Conservation (phyloP, 257 asterid species). For the Linderniella brevidens region DNA sequence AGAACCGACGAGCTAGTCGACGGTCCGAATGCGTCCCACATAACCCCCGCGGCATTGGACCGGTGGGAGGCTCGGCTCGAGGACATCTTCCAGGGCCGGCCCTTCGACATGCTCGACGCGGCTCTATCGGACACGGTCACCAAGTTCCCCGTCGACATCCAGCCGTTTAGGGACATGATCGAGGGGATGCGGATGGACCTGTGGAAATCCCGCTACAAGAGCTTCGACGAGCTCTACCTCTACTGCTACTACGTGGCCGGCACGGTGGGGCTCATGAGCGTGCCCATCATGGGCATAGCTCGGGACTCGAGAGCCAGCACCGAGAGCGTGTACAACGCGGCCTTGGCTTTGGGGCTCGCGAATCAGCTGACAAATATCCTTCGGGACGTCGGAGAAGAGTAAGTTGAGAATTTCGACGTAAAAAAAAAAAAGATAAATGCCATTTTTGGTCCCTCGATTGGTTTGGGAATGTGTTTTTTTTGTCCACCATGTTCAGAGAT, state of each 20-base stretch:
- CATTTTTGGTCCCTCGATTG: too few species aligned
- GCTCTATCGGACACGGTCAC: slow-evolving; percentile 75
- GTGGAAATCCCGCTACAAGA: slow-evolving; percentile 68
- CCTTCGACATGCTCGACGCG: slow-evolving; percentile 98
- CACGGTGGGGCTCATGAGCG: slow-evolving; percentile 97
- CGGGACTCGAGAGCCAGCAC: slow-evolving; percentile 76
- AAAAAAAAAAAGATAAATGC: too few species aligned
- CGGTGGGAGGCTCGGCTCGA: slow-evolving; percentile 93
- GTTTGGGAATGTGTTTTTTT: too few species aligned
- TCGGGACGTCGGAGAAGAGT: slow-evolving; percentile 99
- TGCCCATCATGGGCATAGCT: slow-evolving; percentile 92
- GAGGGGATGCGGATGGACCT: slow-evolving; percentile 98
- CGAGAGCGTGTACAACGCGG: slow-evolving; percentile 78
- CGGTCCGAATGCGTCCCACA: slow-evolving; percentile 97
- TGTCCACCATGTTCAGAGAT: too few species aligned
- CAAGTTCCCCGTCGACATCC: slow-evolving; percentile 79
- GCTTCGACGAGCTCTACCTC: slow-evolving; percentile 78
- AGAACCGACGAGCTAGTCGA: slow-evolving; percentile 98
- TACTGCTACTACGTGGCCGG: slow-evolving; percentile 97
- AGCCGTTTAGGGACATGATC: slow-evolving; percentile 97
- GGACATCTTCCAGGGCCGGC: slow-evolving; percentile 71
- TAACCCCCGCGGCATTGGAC: slow-evolving; percentile 78
- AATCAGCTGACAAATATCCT: slow-evolving; percentile 93
- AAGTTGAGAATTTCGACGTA: slow-evolving; percentile 16
- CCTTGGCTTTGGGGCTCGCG: slow-evolving; percentile 75